phyloP scores from a whole-genome alignment of 352 stramenopile genomes.

The Phytophthora macrochlamydospora region DNA sequence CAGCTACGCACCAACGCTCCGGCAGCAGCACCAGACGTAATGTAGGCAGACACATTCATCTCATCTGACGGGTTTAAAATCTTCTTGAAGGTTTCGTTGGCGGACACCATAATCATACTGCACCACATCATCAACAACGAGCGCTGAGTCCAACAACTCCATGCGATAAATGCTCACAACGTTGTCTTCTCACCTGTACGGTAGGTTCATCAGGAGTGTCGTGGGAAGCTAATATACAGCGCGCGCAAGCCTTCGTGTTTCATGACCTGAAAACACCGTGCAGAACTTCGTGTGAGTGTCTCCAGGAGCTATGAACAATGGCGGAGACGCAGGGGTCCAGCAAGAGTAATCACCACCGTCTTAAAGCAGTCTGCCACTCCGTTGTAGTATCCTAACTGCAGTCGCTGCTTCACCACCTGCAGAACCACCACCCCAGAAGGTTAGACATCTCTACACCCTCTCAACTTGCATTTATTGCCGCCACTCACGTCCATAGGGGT shows the following conservation, averaged over 20 bases:
- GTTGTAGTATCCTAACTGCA: slow-evolving; percentile 98
- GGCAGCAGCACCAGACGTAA: slow-evolving; percentile 93
- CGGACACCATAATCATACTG: slow-evolving; percentile 97
- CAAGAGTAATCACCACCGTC: slow-evolving; percentile 50
- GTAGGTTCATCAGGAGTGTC: slow-evolving; percentile 98
- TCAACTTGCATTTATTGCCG: not conserved
- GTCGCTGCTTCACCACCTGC: slow-evolving; percentile 97
- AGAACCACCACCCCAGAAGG: too few relatives aligned
- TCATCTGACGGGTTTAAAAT: slow-evolving; percentile 88
- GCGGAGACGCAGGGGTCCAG: slow-evolving; percentile 20
- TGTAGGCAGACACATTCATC: slow-evolving; percentile 90
- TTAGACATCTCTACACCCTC: too few relatives aligned
- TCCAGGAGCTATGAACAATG: slow-evolving; percentile 14
- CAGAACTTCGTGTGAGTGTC: slow-evolving; percentile 14
- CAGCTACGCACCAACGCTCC: slow-evolving; percentile 86
- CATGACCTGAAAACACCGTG: slow-evolving; percentile 57
- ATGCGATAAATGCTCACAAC: not conserved
- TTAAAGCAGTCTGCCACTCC: slow-evolving; percentile 91
- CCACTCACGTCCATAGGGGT: slow-evolving; percentile 95
- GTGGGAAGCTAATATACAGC: slow-evolving; percentile 96
- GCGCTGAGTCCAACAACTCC: not conserved
- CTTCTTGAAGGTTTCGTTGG: slow-evolving; percentile 98
- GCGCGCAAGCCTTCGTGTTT: slow-evolving; percentile 74
- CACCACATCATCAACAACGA: not conserved
- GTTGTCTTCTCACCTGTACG: slow-evolving; percentile 85